Base-by-base conservation (phyloP, 1,284 basidiomycete species). In the Hortiboletus rubellus region DNA sequence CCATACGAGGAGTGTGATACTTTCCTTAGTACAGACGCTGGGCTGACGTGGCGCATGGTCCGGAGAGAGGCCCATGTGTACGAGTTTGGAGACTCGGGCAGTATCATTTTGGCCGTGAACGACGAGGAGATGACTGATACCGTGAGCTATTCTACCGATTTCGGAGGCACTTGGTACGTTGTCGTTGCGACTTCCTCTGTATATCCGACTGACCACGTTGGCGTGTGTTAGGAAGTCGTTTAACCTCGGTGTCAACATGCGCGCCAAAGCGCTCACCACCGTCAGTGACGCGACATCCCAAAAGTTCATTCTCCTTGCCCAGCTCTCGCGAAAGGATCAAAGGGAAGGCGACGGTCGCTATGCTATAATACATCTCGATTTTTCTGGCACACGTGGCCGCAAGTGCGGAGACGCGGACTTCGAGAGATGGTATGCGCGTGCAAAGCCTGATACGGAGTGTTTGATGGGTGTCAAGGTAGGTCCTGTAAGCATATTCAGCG, bases 1-100 rank as follows among this genome's bases (percentile, higher is more conserved):
- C 79, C 87, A 0, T 99, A 99, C 69, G 87, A 91, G 50, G 90
- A 97, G 38, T 91, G 92, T 69, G 94, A 98, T 67, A 98, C 96
- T 0, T 99, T 96, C 78, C 73, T 98, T 59, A 94, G 91, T 65
- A 91, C 83, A 0, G 94, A 99, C 66, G 96, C 90, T 0, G 96
- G 96, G 3, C 66, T 94, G 8, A 85, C 83, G 0, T 99, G 96
- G 96, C 78, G 68, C 34, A 93, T 93, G 87, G 81, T 91, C 10
- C 79, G 79, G 42, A 78, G 77, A 56, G 87, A 89, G 22, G 92
- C 96, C 1, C 89, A 94, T 73, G 94, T 94, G 75, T 98, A 98
- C 70, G 95, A 98, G 73, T 96, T 98, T 72, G 96, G 96, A 17
- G 96, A 98, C 69, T 83, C 79, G 71, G 89, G 96, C 1, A 90